Evolutionary conservation across 2,329 filamentous ascomycete genomes (phyloP).

Genomic region (Fusarium fracticaudum): DNA sequence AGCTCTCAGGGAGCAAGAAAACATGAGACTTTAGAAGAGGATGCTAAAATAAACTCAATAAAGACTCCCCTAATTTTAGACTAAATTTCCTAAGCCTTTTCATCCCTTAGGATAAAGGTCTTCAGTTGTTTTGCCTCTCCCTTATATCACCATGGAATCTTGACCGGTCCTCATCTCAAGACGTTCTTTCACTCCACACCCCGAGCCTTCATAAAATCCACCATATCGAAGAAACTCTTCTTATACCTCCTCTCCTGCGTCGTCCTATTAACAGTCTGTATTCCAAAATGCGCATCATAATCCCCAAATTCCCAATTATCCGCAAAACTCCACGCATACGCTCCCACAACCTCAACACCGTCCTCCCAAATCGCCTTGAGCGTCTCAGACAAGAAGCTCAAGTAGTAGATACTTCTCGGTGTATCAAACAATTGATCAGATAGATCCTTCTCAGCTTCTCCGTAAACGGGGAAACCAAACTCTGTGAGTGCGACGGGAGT

Average conservation of each 20-base stretch:
- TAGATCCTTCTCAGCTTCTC: slow-evolving; percentile 54
- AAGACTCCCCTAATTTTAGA: too few relatives aligned
- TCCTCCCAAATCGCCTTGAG: slow-evolving; percentile 66
- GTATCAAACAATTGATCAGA: slow-evolving; percentile 63
- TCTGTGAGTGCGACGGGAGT: slow-evolving; percentile 60
- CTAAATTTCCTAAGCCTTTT: too few relatives aligned
- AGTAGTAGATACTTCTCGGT: slow-evolving; percentile 64
- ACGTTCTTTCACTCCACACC: slow-evolving; percentile 32
- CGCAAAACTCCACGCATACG: slow-evolving; percentile 61
- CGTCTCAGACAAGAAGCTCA: slow-evolving; percentile 62
- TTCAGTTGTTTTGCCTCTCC: too few relatives aligned
- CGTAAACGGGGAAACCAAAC: slow-evolving; percentile 66
- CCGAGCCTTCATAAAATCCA: slow-evolving; percentile 58
- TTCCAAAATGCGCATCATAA: slow-evolving; percentile 58
- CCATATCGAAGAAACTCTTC: slow-evolving; percentile 67
- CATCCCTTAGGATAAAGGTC: too few relatives aligned
- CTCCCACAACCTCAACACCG: slow-evolving; percentile 62
- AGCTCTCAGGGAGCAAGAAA: too few relatives aligned
- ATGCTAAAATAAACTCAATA: too few relatives aligned
- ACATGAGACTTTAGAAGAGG: too few relatives aligned
- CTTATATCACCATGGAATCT: too few relatives aligned
- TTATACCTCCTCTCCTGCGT: slow-evolving; percentile 62
- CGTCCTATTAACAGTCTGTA: slow-evolving; percentile 65
- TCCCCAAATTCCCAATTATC: slow-evolving; percentile 68
- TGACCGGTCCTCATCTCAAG: too few relatives aligned